Base-by-base conservation (phyloP, 2,329 filamentous ascomycete species). In the Diplocarpon mali region DNA sequence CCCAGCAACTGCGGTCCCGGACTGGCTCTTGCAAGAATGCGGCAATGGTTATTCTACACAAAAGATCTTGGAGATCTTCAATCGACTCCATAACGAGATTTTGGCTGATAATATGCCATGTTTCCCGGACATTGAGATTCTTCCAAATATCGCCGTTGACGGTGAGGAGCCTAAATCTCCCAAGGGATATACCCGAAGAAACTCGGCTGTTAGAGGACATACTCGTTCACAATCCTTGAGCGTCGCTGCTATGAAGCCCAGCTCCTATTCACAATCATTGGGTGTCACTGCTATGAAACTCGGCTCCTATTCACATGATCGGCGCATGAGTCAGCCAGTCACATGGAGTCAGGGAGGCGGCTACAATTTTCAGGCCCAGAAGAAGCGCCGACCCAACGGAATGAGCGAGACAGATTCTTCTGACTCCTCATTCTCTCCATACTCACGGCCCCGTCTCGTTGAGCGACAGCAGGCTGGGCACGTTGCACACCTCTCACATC, bases 81-180 rank as follows among this genome's bases (percentile, higher is more conserved):
- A 60, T 36, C 54, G 53, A 12, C 56, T 67, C 2, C 60, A 65
- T 30, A 53, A 52, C 7, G 60, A 61, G 37, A 61, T 65, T 17
- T 48, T 63, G 13, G 44, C 56, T n/a, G 62, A 64, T 34, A 50
- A 55, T 2, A 53, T 63, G 37, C 53, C 60, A 4, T 59, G 57
- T 31, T 66, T 67, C 44, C 64, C 64, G 0, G 64, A 67, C 42
- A 61, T 67, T 34, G 64, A 67, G 43, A 59, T 67, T 36, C 53
- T 67, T 9, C 64, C 64, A 1, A 65, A 65, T 28, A 61, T 63
- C 30, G 43, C 52, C 7, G 51, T 56, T 2, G 56, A 61, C 16
- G 40, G 52, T 16, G 54, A 60, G 0, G 54, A 58, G 35, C 48
- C 56, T 1, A 57, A 58, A 32, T 55, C 57, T 2, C 54, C 59